Percentiles rank a stretch among this genome's conserved stretches.
phyloP scores from a whole-genome alignment of 1,284 basidiomycete genomes.

The Ceratobasidium sp. region DNA sequence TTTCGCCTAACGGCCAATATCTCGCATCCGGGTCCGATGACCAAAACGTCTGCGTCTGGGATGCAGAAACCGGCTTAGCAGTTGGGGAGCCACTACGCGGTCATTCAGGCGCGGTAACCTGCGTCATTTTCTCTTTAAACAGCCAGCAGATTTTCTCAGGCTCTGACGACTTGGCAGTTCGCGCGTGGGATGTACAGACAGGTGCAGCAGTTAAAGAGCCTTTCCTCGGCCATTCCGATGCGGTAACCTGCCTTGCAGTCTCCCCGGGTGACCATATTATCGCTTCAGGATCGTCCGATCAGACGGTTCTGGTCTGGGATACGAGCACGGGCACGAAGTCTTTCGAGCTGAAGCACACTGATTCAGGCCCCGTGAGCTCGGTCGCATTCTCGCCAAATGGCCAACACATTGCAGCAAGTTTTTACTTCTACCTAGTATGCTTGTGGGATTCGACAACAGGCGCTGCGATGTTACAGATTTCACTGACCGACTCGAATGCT shows the following conservation, averaged over 20 bases:
- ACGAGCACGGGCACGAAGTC: not conserved
- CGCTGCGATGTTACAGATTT: not conserved
- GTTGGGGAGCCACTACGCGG: slow-evolving; percentile 15
- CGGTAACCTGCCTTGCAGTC: slow-evolving; percentile 35
- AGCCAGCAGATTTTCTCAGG: slow-evolving; percentile 24
- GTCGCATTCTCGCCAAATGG: slow-evolving; percentile 37
- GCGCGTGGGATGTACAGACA: slow-evolving; percentile 3
- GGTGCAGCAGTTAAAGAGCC: not conserved
- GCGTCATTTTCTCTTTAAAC: slow-evolving; percentile 15
- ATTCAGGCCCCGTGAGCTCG: not conserved
- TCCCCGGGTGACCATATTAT: slow-evolving; percentile 20
- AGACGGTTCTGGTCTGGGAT: slow-evolving; percentile 41
- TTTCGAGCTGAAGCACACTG: not conserved
- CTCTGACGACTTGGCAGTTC: slow-evolving; percentile 20
- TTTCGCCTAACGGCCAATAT: slow-evolving; percentile 28
- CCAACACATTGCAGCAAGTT: slow-evolving; percentile 27
- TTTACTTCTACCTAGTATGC: not conserved
- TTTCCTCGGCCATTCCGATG: slow-evolving; percentile 1
- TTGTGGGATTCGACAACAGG: slow-evolving; percentile 44
- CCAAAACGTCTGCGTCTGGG: slow-evolving; percentile 44
- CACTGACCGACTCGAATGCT: not conserved
- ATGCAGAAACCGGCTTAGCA: slow-evolving; percentile 10
- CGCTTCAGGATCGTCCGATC: slow-evolving; percentile 41
- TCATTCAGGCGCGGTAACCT: slow-evolving; percentile 12
- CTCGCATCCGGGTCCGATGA: slow-evolving; percentile 39